phyloP scores from a whole-genome alignment of 1,284 basidiomycete genomes.

The Leccinum fuscescens region DNA sequence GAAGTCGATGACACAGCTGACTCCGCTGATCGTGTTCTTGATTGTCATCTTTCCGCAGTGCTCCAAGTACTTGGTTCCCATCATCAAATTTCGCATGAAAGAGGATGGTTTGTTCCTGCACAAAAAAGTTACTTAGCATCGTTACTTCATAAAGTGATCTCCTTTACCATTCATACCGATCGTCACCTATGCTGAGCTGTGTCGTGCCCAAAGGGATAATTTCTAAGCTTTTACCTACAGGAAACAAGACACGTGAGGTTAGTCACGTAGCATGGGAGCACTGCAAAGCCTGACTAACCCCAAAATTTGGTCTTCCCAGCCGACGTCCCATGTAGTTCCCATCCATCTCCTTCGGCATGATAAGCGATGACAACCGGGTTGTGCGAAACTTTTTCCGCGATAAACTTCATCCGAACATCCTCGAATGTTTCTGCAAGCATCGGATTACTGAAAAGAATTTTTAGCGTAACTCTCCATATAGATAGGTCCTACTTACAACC shows the following conservation, averaged over 20 bases:
- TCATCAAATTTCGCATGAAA: constrained; percentile 86
- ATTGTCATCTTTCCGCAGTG: constrained; percentile 76
- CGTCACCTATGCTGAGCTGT: constrained; percentile 60
- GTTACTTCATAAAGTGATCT: background rate
- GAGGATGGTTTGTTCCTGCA: constrained; percentile 80
- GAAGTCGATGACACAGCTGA: constrained; percentile 72
- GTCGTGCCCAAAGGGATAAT: constrained; percentile 75
- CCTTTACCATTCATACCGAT: constrained; percentile 66
- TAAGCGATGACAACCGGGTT: constrained; percentile 83
- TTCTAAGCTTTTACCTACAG: constrained; percentile 77
- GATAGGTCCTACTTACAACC: constrained; percentile 61
- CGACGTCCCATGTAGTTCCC: constrained; percentile 72
- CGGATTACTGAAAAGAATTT: constrained; percentile 60
- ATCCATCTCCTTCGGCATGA: constrained; percentile 75
- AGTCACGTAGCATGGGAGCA: constrained; percentile 10
- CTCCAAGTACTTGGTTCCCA: constrained; percentile 88
- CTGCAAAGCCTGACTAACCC: constrained; percentile 49
- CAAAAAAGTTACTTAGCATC: constrained; percentile 5
- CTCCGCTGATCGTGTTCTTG: constrained; percentile 54
- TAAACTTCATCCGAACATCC: constrained; percentile 73
- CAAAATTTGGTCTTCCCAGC: constrained; percentile 86
- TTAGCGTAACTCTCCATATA: constrained; percentile 1
- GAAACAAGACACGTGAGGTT: constrained; percentile 16
- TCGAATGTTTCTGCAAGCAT: constrained; percentile 90
- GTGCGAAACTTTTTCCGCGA: constrained; percentile 88